Base-by-base conservation (phyloP, 352 stramenopile genomes). In the Thalassiosira ordinaria region DNA sequence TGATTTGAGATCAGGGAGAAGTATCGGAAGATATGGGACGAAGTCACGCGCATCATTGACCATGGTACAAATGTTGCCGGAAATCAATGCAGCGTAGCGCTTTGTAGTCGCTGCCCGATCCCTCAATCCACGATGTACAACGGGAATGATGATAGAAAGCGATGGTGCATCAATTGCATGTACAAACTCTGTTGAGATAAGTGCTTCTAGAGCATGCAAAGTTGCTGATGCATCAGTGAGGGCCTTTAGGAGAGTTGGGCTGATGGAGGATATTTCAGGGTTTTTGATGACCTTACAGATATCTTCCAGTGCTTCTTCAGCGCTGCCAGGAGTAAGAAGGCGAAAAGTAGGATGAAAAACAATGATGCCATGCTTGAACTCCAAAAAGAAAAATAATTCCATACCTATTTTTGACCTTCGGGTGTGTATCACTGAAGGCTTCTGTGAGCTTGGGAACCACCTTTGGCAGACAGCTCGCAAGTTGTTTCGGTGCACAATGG, bases 141-240 rank as follows among this genome's bases (percentile, higher is more conserved):
- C 98, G 22, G 98, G 98, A 87, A 99, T 98, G 74, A 99, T 96
- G n/a, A 99, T 92, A 22, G 98, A 97, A 26, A 99, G 89, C 72
- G 97, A 99, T 18, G 98, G 97, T 26, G 97, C 97, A 85, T 99
- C 98, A 78, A 99, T 99, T 72, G 97, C 98, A 91, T 99, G 98
- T 75, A 99, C 92, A 86, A 99, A 99, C 68, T 97, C 96, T 27
- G 97, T 99, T 41, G 94, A 96, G 68, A 99, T 97, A 29, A 99
- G 86, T 74, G 97, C 92, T 90, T 99, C 97, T 16, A 99, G 89
- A 56, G 97, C 98, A 26, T 95, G 92, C 16, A 95, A 78, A 16
- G 97, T 85, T 33, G 44, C 68, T 14, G 59, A 74, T 26, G 88
- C 73, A 64, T 99, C 97, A 56, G 97, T 97, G 22, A 99, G 85